These are phyloP conservation scores for Artomyces pyxidatus DNA, from an alignment of 768 basidiomycete genomes.

Conservation along the genomic window DNA sequence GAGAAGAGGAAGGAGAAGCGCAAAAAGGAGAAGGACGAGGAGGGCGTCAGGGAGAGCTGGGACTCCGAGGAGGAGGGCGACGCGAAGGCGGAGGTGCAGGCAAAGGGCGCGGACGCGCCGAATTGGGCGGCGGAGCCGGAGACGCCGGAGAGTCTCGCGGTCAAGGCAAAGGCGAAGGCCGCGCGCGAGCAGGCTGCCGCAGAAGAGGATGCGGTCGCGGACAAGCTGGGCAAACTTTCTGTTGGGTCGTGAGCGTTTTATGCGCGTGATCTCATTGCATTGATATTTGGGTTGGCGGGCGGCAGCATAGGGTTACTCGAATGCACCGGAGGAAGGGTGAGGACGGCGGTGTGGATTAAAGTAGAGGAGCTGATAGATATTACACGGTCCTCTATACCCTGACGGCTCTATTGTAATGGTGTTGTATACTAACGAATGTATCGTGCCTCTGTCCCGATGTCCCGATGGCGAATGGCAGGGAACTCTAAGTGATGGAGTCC, in stretches of 20 bases:
- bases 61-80: slow-evolving; percentile 62
- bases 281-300: too few relatives aligned
- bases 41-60: slow-evolving; percentile 65
- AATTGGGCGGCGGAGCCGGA: not conserved
- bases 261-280: too few relatives aligned
- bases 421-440: too few relatives aligned
- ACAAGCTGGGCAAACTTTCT: slow-evolving; percentile 49
- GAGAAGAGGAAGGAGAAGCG: slow-evolving; percentile 78
- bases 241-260: slow-evolving; percentile 22
- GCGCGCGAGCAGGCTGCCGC: slow-evolving; percentile 16
- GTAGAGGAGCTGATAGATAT: not conserved
- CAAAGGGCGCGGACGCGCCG: slow-evolving; percentile 15
- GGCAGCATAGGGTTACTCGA: not conserved
- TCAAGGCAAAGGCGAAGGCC: slow-evolving; percentile 10
- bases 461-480: too few relatives aligned
- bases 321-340: not conserved
- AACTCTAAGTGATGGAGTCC: slow-evolving; percentile 6
- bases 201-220: slow-evolving; percentile 32
- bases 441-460: too few relatives aligned
- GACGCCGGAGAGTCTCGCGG: not conserved
- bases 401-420: not conserved
- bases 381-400: not conserved
- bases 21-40: slow-evolving; percentile 59
- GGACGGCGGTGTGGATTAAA: not conserved
- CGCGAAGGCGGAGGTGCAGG: slow-evolving; percentile 1